A percentile compares a stretch with the other conserved stretches of the same genome.
Evolutionary conservation across 768 basidiomycete genomes (phyloP).

Genomic region (Serendipita sp.): DNA sequence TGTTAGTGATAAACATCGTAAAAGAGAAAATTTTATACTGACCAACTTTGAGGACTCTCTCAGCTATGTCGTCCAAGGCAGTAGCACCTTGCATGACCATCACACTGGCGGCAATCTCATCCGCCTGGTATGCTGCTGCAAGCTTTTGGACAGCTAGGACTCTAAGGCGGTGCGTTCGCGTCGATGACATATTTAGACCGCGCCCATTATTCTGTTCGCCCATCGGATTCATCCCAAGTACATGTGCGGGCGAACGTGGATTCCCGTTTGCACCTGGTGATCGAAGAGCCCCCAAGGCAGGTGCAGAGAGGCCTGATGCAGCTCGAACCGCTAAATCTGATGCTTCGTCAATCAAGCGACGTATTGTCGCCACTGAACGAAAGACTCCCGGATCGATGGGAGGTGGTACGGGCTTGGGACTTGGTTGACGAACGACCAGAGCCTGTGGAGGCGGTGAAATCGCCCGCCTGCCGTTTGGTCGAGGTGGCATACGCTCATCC

Average conservation of each 20-base stretch:
- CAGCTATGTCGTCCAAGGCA: conserved; percentile 84
- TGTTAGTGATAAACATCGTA: conserved; percentile 7
- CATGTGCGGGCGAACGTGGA: conserved; percentile 49
- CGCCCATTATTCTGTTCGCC: conserved; percentile 38
- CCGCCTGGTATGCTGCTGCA: conserved; percentile 68
- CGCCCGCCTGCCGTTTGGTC: conserved; percentile 21
- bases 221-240: conserved; percentile 43
- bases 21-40: conserved; percentile 14
- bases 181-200: conserved; percentile 70
- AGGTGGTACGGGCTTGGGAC: conserved; percentile 56
- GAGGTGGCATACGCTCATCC: conserved; percentile 28
- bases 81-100: conserved; percentile 93
- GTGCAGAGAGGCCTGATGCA: conserved; percentile 64
- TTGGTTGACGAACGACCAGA: conserved; percentile 32
- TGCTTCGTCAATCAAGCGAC: conserved; percentile 76
- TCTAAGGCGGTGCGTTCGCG: conserved; percentile 63
- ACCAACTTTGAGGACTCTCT: conserved; percentile 62
- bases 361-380: conserved; percentile 54
- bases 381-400: conserved; percentile 86
- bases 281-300: conserved; percentile 53
- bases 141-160: conserved; percentile 76
- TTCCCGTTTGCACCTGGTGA: conserved; percentile 20
- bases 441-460: conserved; percentile 15
- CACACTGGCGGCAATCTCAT: conserved; percentile 84
- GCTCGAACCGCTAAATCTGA: conserved; percentile 79